Base-by-base conservation (phyloP, 2,329 filamentous ascomycete genomes). In the Hypoxylon sp. region DNA sequence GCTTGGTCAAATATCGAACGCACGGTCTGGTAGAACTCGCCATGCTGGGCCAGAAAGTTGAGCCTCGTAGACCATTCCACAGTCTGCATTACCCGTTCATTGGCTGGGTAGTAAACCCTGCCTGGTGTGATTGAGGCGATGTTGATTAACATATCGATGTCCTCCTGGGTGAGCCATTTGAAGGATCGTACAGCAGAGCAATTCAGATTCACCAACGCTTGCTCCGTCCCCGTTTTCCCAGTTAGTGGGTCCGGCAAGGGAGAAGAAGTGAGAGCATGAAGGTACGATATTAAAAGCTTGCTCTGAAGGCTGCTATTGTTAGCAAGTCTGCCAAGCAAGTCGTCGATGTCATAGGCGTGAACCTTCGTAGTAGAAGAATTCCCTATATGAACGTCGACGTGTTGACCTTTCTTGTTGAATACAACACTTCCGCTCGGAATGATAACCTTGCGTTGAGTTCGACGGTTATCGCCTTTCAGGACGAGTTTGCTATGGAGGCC, bases 261-360 rank as follows among this genome's bases (percentile, higher is more conserved):
- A 54, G 82, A 81, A 0, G 87, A 86, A 0, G 88, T 90, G 0
- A 88, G 62, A 0, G 84, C 86, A 67, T 90, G 87, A 0, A 90
- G 75, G 30, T 85, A 85, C 7, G 79, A 79, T 0, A 88, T 77
- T 17, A 83, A 81, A 0, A 91, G 77, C 57, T 85, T 87, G 74
- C 85, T 87, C 10, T 83, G 80, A 0, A 89, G 51, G 11, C 78
- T 85, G 0, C 84, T 85, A 67, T 84, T 86, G 17, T 86, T 85
- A 0, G 81, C 66, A 0, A 92, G 72, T 2, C 84, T 79, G 0
- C 87, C 83, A 0, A 91, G 81, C 1, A 76, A 76, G 0, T 69
- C 50, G 65, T 91, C 85, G 0, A 91, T 73, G 0, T 75, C 71
- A 69, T 87, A 91, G 0, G 25, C 11, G 17, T 70, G 54, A 8